phyloP scores from a whole-genome alignment of 139 green algal genomes.

The Nannochloris sp. region DNA sequence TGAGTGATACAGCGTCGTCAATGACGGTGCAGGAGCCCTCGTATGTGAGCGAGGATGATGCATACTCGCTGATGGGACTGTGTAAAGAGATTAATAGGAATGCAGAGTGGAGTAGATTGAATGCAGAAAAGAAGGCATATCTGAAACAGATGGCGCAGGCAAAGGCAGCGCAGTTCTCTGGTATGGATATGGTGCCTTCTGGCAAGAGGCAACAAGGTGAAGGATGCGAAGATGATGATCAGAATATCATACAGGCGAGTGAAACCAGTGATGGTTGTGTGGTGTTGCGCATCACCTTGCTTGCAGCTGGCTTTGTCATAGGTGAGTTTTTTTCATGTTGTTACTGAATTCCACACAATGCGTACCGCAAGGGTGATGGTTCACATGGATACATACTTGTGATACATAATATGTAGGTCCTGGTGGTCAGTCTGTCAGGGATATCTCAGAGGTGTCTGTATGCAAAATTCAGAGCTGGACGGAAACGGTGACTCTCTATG shows the following conservation, averaged over 20 bases:
- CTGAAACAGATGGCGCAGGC: too few relatives aligned
- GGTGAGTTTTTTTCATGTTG: too few relatives aligned
- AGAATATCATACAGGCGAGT: conserved; percentile 63
- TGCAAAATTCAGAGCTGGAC: background rate
- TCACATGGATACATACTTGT: background rate
- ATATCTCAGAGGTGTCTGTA: conserved; percentile 64
- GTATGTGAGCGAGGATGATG: too few relatives aligned
- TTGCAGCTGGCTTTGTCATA: conserved; percentile 86
- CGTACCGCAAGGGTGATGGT: too few relatives aligned
- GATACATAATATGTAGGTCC: conserved; percentile 28
- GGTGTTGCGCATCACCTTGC: conserved; percentile 68
- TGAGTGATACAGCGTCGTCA: too few relatives aligned
- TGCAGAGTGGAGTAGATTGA: too few relatives aligned
- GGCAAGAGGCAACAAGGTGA: conserved; percentile 63
- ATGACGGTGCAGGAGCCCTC: too few relatives aligned
- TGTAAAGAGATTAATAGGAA: too few relatives aligned
- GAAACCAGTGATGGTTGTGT: conserved; percentile 33
- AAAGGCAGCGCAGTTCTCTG: too few relatives aligned
- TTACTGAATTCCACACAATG: too few relatives aligned
- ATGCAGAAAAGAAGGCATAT: too few relatives aligned
- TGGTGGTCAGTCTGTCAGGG: conserved; percentile 33
- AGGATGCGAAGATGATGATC: conserved; percentile 70
- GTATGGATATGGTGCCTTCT: conserved; percentile 16
- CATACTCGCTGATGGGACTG: too few relatives aligned
- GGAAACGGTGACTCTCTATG: background rate